Evolutionary conservation across 306 rosid genomes (phyloP), one percentile per base, ranked within the genome.

Genomic region (Gillenia trifoliata): DNA sequence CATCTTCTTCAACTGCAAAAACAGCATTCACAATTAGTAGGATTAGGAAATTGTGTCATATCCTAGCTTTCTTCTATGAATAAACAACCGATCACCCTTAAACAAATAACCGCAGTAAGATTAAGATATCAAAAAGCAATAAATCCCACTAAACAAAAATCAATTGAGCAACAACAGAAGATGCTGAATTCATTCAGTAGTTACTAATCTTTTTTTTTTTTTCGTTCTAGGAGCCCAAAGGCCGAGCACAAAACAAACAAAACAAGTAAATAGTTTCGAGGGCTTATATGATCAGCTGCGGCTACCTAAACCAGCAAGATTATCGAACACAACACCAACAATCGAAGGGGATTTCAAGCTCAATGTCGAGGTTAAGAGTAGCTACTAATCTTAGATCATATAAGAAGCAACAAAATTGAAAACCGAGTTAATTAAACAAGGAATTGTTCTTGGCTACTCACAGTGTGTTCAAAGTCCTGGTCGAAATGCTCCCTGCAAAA

Each of bases 1-100:
- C 96, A 93, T 91, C 85, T 91, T 93, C 89, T 93, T 91, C 90
- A 93, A 79, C 98, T 93, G 96, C 91, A 88, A 83, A 28, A 82
- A 63, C 15, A 79, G 49, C 1, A 68, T 8, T 28, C 19, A 68
- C 66, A 61, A 75, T 89, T 52, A 89, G 76, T 41, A 80, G 70
- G 33, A 50, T 41, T 22, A 79, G 34, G 41, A 76, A 69, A 50
- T 29, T 56, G 52, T 75, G 30, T 40, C 20, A 34, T 50, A 74
- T 11, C 8, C 31, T n/a, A 36, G 22, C 34, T 8, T 41, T 30
- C 68, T n/a, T 34, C 15, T 10, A 30, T 15, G 19, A 20, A 62
- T 15, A 36, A 0, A 38, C 40, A 36, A 72, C 5, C 10, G 8
- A 47, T n/a, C 31, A 16, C n/a, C 64, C 13, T 3, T 16, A 4